Evolutionary conservation across 1,284 basidiomycete species (phyloP).

Genomic region (Leccinum fallax): DNA sequence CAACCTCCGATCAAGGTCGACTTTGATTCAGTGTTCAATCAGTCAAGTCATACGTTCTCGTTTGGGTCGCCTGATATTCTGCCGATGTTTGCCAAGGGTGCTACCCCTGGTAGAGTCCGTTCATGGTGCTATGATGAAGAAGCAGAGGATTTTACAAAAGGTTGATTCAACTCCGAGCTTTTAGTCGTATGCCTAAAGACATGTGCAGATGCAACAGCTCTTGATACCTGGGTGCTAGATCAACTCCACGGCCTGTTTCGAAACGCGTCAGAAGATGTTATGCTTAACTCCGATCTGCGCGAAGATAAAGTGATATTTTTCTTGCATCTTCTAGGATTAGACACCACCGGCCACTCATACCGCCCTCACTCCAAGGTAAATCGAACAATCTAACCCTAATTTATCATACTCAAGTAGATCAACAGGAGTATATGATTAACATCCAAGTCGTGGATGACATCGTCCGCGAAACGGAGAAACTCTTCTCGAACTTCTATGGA

Average conservation of each 20-base stretch:
- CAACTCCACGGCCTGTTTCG: conserved; percentile 60
- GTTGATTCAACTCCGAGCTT: conserved; percentile 35
- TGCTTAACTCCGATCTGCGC: conserved; percentile 53
- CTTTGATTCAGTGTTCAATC: conserved; percentile 91
- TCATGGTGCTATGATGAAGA: conserved; percentile 81
- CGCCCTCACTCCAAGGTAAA: conserved; percentile 76
- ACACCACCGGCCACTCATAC: conserved; percentile 89
- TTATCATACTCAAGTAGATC: neutral
- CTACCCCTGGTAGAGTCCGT: conserved; percentile 68
- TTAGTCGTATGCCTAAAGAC: neutral
- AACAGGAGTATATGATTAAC: conserved; percentile 84
- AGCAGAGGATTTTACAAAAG: conserved; percentile 85
- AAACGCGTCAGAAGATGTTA: conserved; percentile 59
- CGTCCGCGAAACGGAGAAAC: conserved; percentile 65
- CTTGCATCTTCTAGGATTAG: conserved; percentile 82
- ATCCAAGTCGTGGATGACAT: conserved; percentile 82
- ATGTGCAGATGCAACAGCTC: conserved; percentile 67
- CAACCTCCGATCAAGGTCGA: conserved; percentile 53
- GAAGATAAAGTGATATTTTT: conserved; percentile 76
- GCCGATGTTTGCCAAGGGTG: conserved; percentile 85
- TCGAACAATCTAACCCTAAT: neutral
- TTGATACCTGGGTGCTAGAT: conserved; percentile 83
- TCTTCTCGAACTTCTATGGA: conserved; percentile 67
- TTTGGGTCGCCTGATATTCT: conserved; percentile 91
- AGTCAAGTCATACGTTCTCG: conserved; percentile 76